Evolutionary conservation across 495 filamentous ascomycete species (phyloP), one percentile per base, ranked within the genome.

Genomic region (Chaetomidium leptoderma): DNA sequence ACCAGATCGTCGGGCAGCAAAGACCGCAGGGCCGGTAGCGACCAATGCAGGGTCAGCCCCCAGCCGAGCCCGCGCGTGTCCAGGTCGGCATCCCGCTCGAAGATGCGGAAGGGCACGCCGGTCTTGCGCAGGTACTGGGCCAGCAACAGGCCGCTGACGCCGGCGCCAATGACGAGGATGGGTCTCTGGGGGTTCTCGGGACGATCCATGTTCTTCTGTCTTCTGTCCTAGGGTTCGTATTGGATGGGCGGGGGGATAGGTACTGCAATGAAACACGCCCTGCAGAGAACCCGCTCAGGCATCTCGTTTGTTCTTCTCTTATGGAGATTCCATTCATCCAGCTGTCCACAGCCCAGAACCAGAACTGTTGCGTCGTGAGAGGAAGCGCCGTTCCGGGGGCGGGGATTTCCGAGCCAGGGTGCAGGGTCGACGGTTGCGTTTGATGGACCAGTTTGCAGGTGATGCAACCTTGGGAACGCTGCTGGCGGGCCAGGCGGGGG

Each of bases 31-130:
- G 75, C 75, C 11, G 77, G 70, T 11, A 84, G 70, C 29, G 76
- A 75, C 80, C 79, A 83, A 64, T 85, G 80, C 52, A 86, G 72
- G 0, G 83, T 84, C 11, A 86, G 65, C 1, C 81, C 82, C 82
- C 83, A 85, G 56, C 83, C 82, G 14, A 72, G 71, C 14, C 70
- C 75, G 14, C 81, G 77, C 8, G 75, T 71, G 16, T 68, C 57
- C 9, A 76, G 57, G 53, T 68, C 65, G 44, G 72, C 60, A 62
- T 85, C 81, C 2, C 79, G 74, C 58, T 85, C 83, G 62, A 81
- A 85, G 52, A 86, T 68, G 27, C 64, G 66, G 60, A 77, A 81
- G 1, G 76, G 63, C 8, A 69, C 61, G 29, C 55, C 61, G 37
- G 51, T 40, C 36, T 75, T 76, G 50, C 74, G 72, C 21, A 86